Evolutionary conservation across 805 yeast species (phyloP), one percentile per base, ranked within the genome.

Genomic region (Candida insectalens): DNA sequence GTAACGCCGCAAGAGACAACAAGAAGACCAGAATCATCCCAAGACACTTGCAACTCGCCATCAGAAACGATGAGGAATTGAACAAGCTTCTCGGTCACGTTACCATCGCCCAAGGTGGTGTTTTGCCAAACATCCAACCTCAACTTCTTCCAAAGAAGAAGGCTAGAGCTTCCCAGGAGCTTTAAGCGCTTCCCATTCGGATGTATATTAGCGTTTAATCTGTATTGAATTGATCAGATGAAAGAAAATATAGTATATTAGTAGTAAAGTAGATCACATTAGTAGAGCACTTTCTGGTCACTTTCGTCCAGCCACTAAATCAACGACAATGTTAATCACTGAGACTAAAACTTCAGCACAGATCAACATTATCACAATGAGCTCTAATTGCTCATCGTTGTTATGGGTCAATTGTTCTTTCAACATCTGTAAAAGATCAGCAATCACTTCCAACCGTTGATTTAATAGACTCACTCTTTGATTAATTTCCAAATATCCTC

Each of bases 21-120:
- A 89, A 89, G 78, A 92, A 89, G 77, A 80, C 96, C 58, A 88
- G 97, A 81, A 88, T 88, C 55, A 85, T 87, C 55, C 97, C 97
- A 71, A 89, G 96, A 76, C 96, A 88, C 69, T 77, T 88, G 68
- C 96, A 88, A 70, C 76, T 88, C 56, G 97, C 97, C 65, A 88
- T 88, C 74, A 84, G 97, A 77, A 89, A 88, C 62, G 97, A 89
- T 75, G 96, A 89, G 69, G 96, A 89, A 69, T 77, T 89, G 66
- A 88, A 89, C 83, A 87, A 83, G 67, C 76, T 88, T 54, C 74
- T 89, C 47, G 75, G 75, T 53, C 85, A 85, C 62, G 98, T 89
- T 47, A 88, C 96, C 46, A 89, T 88, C 56, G 96, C 96, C 50
- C 94, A 87, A 69, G 96, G 96, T 80, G 96, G 96, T 83, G 96